Conservation (phyloP, 139 green algal species). For the Chlamydomonas eustigma region DNA sequence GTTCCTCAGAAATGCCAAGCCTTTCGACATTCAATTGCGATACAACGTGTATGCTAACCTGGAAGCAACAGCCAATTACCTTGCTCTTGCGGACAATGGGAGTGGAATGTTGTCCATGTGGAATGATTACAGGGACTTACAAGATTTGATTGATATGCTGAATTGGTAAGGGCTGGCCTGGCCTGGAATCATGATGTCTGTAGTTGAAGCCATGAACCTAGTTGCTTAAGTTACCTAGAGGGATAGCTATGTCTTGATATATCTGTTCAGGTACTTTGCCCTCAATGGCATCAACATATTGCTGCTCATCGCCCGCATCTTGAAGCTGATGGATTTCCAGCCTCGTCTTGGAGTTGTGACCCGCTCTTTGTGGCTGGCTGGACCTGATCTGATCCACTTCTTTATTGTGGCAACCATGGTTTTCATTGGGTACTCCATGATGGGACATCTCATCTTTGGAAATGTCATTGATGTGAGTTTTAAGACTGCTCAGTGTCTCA, state of each 20-base stretch:
- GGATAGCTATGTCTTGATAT: not conserved
- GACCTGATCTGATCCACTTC: conserved; percentile 80
- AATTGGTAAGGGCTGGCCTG: conserved; percentile 34
- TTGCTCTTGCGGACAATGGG: conserved; percentile 50
- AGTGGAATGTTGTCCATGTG: not conserved
- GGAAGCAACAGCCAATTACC: conserved; percentile 50
- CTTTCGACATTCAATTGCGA: conserved; percentile 57
- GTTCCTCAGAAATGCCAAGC: conserved; percentile 46
- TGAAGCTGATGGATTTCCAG: conserved; percentile 91
- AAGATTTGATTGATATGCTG: conserved; percentile 53
- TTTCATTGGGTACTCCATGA: conserved; percentile 82
- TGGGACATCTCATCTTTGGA: conserved; percentile 83
- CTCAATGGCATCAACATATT: conserved; percentile 82
- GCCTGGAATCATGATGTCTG: too few species aligned
- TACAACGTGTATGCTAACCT: conserved; percentile 68
- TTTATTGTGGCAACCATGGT: conserved; percentile 72
- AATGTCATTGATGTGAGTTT: conserved; percentile 41
- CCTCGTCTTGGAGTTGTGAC: conserved; percentile 78
- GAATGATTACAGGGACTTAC: conserved; percentile 10
- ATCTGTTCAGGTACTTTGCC: conserved; percentile 56
- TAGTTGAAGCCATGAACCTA: too few species aligned
- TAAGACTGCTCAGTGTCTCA: not conserved
- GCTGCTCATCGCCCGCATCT: conserved; percentile 69
- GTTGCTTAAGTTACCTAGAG: not conserved
- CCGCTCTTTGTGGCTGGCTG: conserved; percentile 64